Conservation (phyloP, 23 red algal species). For the Agarophyton chilense region DNA sequence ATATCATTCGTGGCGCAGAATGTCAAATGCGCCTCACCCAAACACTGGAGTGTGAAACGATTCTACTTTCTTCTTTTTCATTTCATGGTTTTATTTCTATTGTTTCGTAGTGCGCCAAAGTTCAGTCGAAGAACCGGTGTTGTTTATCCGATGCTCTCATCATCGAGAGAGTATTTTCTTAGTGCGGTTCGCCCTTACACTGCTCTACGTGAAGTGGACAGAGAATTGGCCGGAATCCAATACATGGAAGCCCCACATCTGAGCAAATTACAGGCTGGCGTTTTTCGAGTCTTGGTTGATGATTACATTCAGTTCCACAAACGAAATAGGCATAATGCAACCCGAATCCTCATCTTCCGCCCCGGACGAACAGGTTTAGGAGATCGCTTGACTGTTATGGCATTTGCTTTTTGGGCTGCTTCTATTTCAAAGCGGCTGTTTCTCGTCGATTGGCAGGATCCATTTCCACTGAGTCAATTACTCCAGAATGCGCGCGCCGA, state of each 20-base stretch:
- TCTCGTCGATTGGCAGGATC: slow-evolving; percentile 36
- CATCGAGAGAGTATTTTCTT: not conserved
- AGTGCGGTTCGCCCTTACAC: slow-evolving; percentile 5
- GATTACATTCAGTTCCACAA: slow-evolving; percentile 31
- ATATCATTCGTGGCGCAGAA: not conserved
- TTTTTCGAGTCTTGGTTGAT: not conserved
- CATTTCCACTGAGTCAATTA: slow-evolving; percentile 14
- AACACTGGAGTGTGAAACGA: not conserved
- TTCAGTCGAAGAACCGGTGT: not conserved
- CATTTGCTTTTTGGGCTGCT: slow-evolving; percentile 50
- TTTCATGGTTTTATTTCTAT: not conserved
- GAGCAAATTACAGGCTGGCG: not conserved
- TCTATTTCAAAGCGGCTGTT: slow-evolving; percentile 25
- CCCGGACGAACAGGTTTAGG: slow-evolving; percentile 20
- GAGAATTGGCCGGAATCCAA: not conserved
- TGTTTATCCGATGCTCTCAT: not conserved
- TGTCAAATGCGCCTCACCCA: not conserved
- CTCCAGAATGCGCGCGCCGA: not conserved
- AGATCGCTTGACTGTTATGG: not conserved
- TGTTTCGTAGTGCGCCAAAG: not conserved
- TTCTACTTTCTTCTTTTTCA: not conserved
- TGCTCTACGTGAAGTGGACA: not conserved
- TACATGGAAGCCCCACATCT: not conserved
- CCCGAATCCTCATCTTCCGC: slow-evolving; percentile 32
- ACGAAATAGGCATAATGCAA: not conserved